Evolutionary conservation across 106 monocot genomes (phyloP), one percentile per base, ranked within the genome.

Genomic region (Dendrobium catenatum): DNA sequence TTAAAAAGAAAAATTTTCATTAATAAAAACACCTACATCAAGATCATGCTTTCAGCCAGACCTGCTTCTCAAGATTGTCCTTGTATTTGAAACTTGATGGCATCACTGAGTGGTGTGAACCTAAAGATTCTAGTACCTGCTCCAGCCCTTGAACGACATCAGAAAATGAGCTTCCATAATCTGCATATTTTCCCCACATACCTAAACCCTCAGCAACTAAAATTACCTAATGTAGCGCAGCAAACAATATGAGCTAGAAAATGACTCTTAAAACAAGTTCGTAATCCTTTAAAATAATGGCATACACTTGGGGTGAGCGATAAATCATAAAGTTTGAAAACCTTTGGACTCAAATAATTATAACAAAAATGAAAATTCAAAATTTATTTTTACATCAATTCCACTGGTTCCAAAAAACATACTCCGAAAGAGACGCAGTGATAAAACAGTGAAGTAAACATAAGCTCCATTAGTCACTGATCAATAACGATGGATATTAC

Each of bases 11-110:
- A 51, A 29, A 4, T 27, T 13, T 79, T 37, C 37, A 70, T 66
- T 33, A 37, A 70, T 33, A 70, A 54, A 72, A 29, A 15, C 19
- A 83, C 31, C 22, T 20, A 67, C 17, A n/a, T 51, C 19, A 75
- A 42, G 2, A 56, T 31, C n/a, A 41, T 74, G 43, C 44, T 42
- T 18, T 20, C 15, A 33, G 15, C 16, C 82, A 74, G 18, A 99
- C 99, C 99, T 99, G 95, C 73, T 93, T 93, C 84, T 93, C 86
- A 82, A 95, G 93, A 79, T 86, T 87, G 77, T 87, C 91, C 87
- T 89, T 95, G 66, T 93, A 91, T 81, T 91, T 95, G 27, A 88
- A 91, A 81, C 80, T 86, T 68, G 89, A 95, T 33, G 93, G 87
- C 17, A 83, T 42, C 67, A 82, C 82, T 40, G 70, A 55, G 33